Percentiles rank a stretch among this genome's conserved stretches.
These are phyloP conservation scores for Asclepias syriaca DNA, from an alignment of 257 asterid species.

Conservation along the genomic window DNA sequence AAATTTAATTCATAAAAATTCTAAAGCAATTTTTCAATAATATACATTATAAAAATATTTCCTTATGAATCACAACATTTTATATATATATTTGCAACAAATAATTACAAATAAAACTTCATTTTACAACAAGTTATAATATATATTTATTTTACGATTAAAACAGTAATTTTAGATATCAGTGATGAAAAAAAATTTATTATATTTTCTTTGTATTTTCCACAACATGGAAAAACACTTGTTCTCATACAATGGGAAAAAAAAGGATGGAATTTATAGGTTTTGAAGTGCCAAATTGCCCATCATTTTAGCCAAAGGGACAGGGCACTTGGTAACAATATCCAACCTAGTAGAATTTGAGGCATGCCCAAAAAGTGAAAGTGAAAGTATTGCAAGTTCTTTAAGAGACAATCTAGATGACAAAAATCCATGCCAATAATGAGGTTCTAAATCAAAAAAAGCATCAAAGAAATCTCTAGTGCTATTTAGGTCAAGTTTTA, in stretches of 20 bases:
- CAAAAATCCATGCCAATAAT: constrained; percentile 71
- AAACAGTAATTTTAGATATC: too few species aligned
- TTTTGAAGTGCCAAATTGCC: constrained; percentile 66
- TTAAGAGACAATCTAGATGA: constrained; percentile 61
- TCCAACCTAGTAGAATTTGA: constrained; percentile 60
- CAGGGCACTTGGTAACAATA: constrained; percentile 65
- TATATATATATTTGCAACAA: too few species aligned
- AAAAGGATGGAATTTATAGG: constrained; percentile 29
- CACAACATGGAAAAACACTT: neutral
- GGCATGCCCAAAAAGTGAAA: constrained; percentile 55
- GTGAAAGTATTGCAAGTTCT: constrained; percentile 57
- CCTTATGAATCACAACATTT: too few species aligned
- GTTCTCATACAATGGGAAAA: neutral
- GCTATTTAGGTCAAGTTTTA: constrained; percentile 31
- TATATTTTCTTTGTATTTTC: neutral
- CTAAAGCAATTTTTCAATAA: too few species aligned
- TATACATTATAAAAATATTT: too few species aligned
- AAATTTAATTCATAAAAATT: too few species aligned
- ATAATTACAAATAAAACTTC: too few species aligned
- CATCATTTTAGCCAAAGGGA: constrained; percentile 58
- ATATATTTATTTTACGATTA: too few species aligned
- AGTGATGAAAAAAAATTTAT: too few species aligned
- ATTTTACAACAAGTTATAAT: too few species aligned
- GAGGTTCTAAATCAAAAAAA: constrained; percentile 74
- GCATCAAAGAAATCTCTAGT: constrained; percentile 68